Conservation (phyloP, 108 stramenopile genomes). For the Epithemia pelagica region DNA sequence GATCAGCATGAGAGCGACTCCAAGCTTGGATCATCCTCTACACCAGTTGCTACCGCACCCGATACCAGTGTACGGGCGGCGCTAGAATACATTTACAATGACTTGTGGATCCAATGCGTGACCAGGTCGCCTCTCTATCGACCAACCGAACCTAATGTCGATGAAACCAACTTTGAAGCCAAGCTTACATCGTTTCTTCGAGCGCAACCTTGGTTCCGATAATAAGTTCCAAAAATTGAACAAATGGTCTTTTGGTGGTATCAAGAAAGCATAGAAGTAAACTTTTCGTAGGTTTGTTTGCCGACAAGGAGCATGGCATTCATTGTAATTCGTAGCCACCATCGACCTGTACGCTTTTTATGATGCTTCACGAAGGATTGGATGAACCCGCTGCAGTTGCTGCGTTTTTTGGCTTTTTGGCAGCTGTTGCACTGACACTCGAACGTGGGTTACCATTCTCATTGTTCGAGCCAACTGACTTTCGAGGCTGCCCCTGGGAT, state of each 20-base stretch:
- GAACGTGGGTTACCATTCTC: no score
- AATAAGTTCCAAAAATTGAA: slow-evolving; percentile 10
- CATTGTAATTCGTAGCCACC: no score
- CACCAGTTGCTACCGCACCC: slow-evolving; percentile 15
- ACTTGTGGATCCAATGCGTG: slow-evolving; percentile 80
- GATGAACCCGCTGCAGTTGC: no score
- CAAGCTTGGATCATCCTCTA: neutral
- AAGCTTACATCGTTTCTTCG: slow-evolving; percentile 63
- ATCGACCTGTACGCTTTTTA: no score
- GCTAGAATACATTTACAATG: slow-evolving; percentile 76
- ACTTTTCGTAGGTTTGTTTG: no score
- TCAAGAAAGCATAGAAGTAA: neutral
- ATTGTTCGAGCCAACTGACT: no score
- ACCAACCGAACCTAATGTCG: slow-evolving; percentile 36
- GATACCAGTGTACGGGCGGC: slow-evolving; percentile 52
- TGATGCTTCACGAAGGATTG: no score
- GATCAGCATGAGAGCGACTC: neutral
- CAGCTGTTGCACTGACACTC: no score
- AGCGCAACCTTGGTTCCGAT: slow-evolving; percentile 81
- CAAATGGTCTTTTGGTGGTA: neutral
- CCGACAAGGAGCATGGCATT: no score
- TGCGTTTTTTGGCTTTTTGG: no score
- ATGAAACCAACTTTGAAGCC: slow-evolving; percentile 76
- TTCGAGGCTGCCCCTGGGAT: no score
- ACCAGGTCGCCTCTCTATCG: slow-evolving; percentile 77